phyloP scores from a whole-genome alignment of 495 filamentous ascomycete genomes.

The Lasiosphaeris hirsuta region DNA sequence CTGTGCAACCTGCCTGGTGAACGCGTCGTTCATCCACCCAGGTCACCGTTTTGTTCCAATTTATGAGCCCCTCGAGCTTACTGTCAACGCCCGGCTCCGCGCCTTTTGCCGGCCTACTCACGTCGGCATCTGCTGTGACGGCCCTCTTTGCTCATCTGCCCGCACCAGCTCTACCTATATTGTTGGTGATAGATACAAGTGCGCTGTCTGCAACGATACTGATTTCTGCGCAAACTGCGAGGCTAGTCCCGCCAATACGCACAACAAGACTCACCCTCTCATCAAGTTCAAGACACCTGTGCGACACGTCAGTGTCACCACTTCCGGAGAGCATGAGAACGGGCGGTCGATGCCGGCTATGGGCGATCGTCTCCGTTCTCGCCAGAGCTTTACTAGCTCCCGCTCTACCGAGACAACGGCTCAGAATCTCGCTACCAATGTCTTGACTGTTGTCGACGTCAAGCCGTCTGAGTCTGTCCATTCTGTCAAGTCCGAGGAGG shows the following conservation, averaged over 20 bases:
- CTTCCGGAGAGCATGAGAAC: conserved; percentile 68
- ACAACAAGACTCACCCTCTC: conserved; percentile 92
- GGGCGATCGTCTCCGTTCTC: conserved; percentile 55
- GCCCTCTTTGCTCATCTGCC: conserved; percentile 73
- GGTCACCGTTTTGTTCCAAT: conserved; percentile 88
- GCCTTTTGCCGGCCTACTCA: conserved; percentile 54
- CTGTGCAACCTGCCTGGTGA: conserved; percentile 72
- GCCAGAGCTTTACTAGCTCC: conserved; percentile 32
- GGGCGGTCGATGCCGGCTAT: conserved; percentile 58
- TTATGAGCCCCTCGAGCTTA: conserved; percentile 69
- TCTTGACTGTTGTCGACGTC: conserved; percentile 71
- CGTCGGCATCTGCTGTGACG: conserved; percentile 89
- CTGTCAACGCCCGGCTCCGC: conserved; percentile 27
- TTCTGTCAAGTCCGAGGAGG: conserved; percentile 29
- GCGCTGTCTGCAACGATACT: conserved; percentile 91
- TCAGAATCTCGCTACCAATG: conserved; percentile 54
- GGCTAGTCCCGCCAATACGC: conserved; percentile 73
- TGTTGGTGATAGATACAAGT: conserved; percentile 87
- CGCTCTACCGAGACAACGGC: conserved; percentile 51
- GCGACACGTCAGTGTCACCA: conserved; percentile 83
- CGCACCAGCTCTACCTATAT: conserved; percentile 62
- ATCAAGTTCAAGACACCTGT: conserved; percentile 97
- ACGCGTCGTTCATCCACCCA: conserved; percentile 65
- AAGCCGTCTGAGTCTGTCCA: conserved; percentile 50
- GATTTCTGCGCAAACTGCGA: conserved; percentile 97